Evolutionary conservation across 345 rosid genomes (phyloP).

Genomic region (Linum tenue): DNA sequence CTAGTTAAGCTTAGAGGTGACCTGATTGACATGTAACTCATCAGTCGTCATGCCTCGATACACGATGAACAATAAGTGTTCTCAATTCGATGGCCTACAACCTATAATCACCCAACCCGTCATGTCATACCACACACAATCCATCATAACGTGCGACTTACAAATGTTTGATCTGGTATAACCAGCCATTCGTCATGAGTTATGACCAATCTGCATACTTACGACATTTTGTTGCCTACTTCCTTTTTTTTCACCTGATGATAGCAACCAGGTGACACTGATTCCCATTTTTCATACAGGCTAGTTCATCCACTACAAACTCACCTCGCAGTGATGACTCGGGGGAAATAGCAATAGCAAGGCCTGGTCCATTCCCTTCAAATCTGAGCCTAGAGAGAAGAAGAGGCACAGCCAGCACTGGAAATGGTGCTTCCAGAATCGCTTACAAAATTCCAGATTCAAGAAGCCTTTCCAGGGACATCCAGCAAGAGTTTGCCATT

Average conservation of each 20-base stretch:
- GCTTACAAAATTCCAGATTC: conserved; percentile 12
- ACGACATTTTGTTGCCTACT: too few species aligned
- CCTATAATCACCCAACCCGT: too few species aligned
- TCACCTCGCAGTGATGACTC: conserved; percentile 34
- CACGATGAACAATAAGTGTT: too few species aligned
- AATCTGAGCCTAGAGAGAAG: conserved; percentile 6
- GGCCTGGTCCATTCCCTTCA: conserved; percentile 11
- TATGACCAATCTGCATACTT: too few species aligned
- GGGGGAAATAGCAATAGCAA: conserved; percentile 17
- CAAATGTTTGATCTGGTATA: too few species aligned
- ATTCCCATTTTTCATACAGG: not conserved
- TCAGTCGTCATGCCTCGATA: not conserved
- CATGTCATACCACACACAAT: too few species aligned
- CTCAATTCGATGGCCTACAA: too few species aligned
- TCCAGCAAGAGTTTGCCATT: conserved; percentile 12
- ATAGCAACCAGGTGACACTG: too few species aligned
- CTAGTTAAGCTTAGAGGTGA: not conserved
- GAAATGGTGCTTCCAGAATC: conserved; percentile 13
- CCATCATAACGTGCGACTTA: too few species aligned
- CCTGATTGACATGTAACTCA: not conserved
- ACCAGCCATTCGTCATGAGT: too few species aligned
- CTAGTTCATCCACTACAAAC: conserved; percentile 21
- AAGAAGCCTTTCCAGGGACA: conserved; percentile 19
- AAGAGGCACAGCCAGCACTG: conserved; percentile 19
- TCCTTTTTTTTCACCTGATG: too few species aligned